These are phyloP conservation scores for Penicillium expansum DNA, from an alignment of 2,329 filamentous ascomycete genomes.

Conservation along the genomic window DNA sequence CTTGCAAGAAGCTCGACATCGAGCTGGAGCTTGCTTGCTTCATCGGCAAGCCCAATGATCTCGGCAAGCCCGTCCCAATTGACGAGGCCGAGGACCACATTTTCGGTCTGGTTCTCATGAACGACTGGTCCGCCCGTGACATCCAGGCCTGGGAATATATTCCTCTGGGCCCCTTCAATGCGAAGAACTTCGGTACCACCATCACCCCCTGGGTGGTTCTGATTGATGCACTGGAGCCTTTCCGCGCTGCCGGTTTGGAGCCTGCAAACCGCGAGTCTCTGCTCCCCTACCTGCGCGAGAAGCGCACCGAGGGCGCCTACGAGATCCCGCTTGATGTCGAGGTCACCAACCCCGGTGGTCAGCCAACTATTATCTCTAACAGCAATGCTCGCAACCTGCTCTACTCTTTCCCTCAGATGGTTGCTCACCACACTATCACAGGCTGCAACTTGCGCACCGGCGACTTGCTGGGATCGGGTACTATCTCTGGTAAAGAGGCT, in stretches of 20 bases:
- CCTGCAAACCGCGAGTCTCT: conserved; percentile 53
- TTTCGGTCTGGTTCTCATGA: conserved; percentile 78
- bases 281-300: conserved; percentile 64
- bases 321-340: conserved; percentile 70
- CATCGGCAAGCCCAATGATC: conserved; percentile 61
- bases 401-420: conserved; percentile 82
- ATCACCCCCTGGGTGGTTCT: conserved; percentile 79
- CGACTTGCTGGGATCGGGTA: conserved; percentile 74
- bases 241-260: conserved; percentile 54
- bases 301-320: conserved; percentile 56
- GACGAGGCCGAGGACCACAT: conserved; percentile 66
- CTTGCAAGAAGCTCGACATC: conserved; percentile 68
- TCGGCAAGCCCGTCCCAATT: conserved; percentile 64
- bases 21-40: conserved; percentile 80
- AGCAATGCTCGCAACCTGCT: conserved; percentile 66
- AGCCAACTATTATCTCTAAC: conserved; percentile 57
- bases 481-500: conserved; percentile 65
- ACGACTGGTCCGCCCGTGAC: conserved; percentile 83
- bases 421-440: conserved; percentile 73
- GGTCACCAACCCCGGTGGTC: conserved; percentile 45
- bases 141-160: conserved; percentile 84
- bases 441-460: conserved; percentile 72
- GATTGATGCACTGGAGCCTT: conserved; percentile 71
- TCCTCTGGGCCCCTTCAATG: conserved; percentile 76
- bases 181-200: conserved; percentile 78